These are phyloP conservation scores for Aethionema arabicum DNA, from an alignment of 345 rosid species.

Conservation along the genomic window DNA sequence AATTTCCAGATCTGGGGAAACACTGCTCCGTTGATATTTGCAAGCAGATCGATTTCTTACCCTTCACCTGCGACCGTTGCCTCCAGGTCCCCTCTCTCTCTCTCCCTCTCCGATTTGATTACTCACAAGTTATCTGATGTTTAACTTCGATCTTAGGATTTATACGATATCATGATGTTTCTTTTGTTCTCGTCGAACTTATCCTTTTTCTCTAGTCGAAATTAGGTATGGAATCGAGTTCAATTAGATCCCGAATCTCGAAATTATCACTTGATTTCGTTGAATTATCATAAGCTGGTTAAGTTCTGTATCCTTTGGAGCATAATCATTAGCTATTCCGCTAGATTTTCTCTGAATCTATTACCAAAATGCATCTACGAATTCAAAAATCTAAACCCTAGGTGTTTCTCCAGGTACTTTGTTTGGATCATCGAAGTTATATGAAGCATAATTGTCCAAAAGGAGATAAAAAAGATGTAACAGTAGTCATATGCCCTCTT, in stretches of 20 bases:
- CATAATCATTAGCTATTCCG: not conserved
- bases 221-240: slow-evolving; percentile 4
- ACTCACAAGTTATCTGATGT: slow-evolving; percentile 2
- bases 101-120: slow-evolving; percentile 1
- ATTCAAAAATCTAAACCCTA: not conserved
- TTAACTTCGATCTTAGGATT: slow-evolving; percentile 1
- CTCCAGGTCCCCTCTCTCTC: slow-evolving; percentile 49
- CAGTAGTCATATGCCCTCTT: slow-evolving; percentile 82
- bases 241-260: not conserved
- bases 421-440: slow-evolving; percentile 84
- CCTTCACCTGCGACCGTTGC: slow-evolving; percentile 97
- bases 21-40: slow-evolving; percentile 82
- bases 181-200: not conserved
- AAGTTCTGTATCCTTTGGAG: not conserved
- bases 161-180: not conserved
- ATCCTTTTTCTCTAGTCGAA: no score
- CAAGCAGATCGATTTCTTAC: slow-evolving; percentile 88
- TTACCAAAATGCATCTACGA: not conserved
- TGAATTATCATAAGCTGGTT: not conserved
- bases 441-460: slow-evolving; percentile 66
- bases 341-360: slow-evolving; percentile 10
- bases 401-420: slow-evolving; percentile 49
- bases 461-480: slow-evolving; percentile 63
- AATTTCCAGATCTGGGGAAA: slow-evolving; percentile 92
- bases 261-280: not conserved